Percentiles rank a stretch among this genome's conserved stretches.
phyloP scores from a whole-genome alignment of 306 rosid species.

The Calophaca sinica region DNA sequence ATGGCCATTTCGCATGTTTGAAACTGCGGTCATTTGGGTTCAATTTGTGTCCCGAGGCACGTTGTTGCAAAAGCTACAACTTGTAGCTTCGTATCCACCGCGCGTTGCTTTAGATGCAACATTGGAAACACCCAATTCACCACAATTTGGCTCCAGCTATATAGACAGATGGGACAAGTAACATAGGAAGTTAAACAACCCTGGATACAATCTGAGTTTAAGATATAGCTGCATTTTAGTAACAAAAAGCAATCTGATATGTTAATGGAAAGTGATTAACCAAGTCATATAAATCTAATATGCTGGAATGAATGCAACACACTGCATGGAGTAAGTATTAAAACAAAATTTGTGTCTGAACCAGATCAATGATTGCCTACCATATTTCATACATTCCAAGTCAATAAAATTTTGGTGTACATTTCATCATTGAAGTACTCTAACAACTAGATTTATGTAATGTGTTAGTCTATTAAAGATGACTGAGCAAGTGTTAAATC shows the following conservation, averaged over 20 bases:
- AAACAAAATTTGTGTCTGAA: neutral
- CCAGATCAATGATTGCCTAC: neutral
- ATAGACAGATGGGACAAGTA: neutral
- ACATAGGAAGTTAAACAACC: neutral
- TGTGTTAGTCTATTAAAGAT: conserved; percentile 26
- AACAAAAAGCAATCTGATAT: neutral
- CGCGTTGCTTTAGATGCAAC: too few species aligned
- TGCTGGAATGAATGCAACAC: too few species aligned
- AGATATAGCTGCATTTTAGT: too few species aligned
- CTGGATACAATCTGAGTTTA: neutral
- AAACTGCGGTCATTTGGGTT: too few species aligned
- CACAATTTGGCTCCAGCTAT: neutral
- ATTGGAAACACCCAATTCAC: too few species aligned
- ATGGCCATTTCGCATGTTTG: neutral
- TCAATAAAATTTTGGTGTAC: conserved; percentile 4
- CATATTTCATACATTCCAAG: neutral
- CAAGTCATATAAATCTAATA: too few species aligned
- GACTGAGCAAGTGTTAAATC: conserved; percentile 49
- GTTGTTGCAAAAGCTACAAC: too few species aligned
- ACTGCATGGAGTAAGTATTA: too few species aligned
- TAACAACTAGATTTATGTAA: neutral
- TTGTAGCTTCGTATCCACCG: too few species aligned
- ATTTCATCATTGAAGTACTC: conserved; percentile 1
- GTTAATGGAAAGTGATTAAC: neutral
- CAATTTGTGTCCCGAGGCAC: too few species aligned